Base-by-base conservation (phyloP, 1,139 yeast genomes). In the Hansenula lynferdii region DNA sequence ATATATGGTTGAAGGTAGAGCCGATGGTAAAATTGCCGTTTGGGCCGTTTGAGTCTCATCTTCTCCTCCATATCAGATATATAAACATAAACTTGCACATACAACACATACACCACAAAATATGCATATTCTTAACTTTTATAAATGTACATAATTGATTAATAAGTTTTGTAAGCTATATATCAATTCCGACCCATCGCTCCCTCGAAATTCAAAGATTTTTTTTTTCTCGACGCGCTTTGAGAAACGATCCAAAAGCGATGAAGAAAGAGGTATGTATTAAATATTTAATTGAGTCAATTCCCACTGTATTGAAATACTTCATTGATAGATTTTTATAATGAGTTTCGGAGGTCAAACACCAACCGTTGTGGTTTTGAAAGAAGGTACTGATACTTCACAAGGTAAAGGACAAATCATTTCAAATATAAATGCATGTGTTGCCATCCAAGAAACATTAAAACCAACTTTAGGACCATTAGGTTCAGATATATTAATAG, bases 381-480 rank as follows among this genome's bases (percentile, higher is more conserved):
- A 90, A 59, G 99, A 92, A 64, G 99, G 99, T 37, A 92, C 99
- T 7, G 98, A 92, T 60, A 70, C 95, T 26, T 85, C 96, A 12
- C 99, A 92, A 62, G 99, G 99, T 29, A 79, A 80, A 51, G 97
- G 97, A 23, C 98, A 94, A 68, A 85, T 87, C 50, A 81, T 92
- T 54, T 85, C 92, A 51, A 92, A 92, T 58, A 92, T 92, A 60
- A 90, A 90, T 69, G 97, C 98, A 8, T 92, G 98, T 67, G 65
- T 90, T 49, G 97, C 98, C 25, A 87, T 92, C 51, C 97, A 92
- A 67, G 98, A 92, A 54, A 87, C 97, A 27, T 73, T 92, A 56
- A 84, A 85, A 55, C 90, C 97, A 36, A 92, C 99, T 0, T 72
- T 92, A 50, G 99, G 99, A 2, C 99, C 99, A 32, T 75, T 92